Evolutionary conservation across 73 alveolate genomes (phyloP).

Genomic region (Tetrahymena thermophila): DNA sequence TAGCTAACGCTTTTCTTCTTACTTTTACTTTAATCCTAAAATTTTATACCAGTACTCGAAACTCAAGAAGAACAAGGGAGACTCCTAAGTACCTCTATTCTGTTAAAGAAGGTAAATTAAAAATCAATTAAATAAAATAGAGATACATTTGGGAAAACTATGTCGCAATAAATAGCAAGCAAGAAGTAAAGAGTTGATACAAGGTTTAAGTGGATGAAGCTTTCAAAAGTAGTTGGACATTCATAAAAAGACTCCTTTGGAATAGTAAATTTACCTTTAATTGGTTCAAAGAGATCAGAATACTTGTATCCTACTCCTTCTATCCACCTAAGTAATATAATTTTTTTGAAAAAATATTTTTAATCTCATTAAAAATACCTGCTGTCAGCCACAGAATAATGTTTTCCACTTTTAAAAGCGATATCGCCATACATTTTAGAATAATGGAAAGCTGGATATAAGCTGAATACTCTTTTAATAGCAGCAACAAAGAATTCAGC

Average conservation of each 20-base stretch:
- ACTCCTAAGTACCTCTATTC: neutral
- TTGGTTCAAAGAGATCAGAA: conserved; percentile 4
- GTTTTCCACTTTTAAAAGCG: conserved; percentile 42
- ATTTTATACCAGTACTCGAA: neutral
- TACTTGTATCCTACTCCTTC: conserved; percentile 46
- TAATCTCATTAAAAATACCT: neutral
- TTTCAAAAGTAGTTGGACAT: neutral
- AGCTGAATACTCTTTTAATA: conserved; percentile 7
- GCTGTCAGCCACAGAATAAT: conserved; percentile 38
- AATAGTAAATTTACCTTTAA: neutral
- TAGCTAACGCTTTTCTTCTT: neutral
- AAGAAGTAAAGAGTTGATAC: neutral
- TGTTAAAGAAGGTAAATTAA: neutral
- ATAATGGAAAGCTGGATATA: conserved; percentile 54
- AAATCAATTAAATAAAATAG: neutral
- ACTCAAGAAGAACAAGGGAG: neutral
- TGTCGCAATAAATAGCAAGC: neutral
- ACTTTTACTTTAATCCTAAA: neutral
- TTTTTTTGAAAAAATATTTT: neutral
- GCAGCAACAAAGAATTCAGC: conserved; percentile 36
- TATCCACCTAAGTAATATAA: conserved; percentile 23
- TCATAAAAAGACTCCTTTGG: neutral
- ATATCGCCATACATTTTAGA: conserved; percentile 46
- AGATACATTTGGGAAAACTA: neutral
- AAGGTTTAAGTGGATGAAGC: neutral